phyloP scores from a whole-genome alignment of 805 yeast species.

The Candida easanensis region DNA sequence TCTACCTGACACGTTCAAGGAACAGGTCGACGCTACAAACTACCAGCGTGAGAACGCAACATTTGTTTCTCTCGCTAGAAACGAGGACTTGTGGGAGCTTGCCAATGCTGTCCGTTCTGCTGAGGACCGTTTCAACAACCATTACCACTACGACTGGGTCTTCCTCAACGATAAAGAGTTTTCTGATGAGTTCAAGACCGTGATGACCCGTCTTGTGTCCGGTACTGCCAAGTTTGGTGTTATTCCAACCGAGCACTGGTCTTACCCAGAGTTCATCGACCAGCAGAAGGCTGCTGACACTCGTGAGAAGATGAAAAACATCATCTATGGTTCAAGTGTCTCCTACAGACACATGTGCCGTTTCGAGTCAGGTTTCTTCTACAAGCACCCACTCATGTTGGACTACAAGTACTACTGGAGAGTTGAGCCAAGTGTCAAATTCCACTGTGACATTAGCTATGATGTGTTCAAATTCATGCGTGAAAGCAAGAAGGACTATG shows the following conservation, averaged over 20 bases:
- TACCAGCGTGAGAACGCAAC: constrained; percentile 63
- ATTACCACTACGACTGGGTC: constrained; percentile 91
- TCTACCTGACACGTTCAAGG: not conserved
- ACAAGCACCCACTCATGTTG: constrained; percentile 66
- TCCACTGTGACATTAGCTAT: constrained; percentile 79
- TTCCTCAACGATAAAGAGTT: constrained; percentile 88
- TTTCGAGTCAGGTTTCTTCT: constrained; percentile 87
- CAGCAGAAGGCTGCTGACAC: constrained; percentile 57
- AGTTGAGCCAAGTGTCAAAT: constrained; percentile 82
- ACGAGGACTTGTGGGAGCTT: constrained; percentile 62
- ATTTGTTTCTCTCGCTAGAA: constrained; percentile 77
- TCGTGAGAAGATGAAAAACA: constrained; percentile 49
- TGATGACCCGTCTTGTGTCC: constrained; percentile 64
- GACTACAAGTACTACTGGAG: constrained; percentile 94
- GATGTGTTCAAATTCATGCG: constrained; percentile 81
- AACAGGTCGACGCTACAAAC: not conserved
- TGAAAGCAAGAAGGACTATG: constrained; percentile 70
- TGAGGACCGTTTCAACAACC: constrained; percentile 84
- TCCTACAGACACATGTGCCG: constrained; percentile 91
- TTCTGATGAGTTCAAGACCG: constrained; percentile 71
- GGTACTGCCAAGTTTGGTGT: constrained; percentile 78
- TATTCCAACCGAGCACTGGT: constrained; percentile 86
- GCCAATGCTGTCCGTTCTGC: constrained; percentile 67
- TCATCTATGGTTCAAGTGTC: constrained; percentile 63
- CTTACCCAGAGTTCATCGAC: constrained; percentile 82